phyloP scores from a whole-genome alignment of 116 monocot species.

The Phalaenopsis hybrid region DNA sequence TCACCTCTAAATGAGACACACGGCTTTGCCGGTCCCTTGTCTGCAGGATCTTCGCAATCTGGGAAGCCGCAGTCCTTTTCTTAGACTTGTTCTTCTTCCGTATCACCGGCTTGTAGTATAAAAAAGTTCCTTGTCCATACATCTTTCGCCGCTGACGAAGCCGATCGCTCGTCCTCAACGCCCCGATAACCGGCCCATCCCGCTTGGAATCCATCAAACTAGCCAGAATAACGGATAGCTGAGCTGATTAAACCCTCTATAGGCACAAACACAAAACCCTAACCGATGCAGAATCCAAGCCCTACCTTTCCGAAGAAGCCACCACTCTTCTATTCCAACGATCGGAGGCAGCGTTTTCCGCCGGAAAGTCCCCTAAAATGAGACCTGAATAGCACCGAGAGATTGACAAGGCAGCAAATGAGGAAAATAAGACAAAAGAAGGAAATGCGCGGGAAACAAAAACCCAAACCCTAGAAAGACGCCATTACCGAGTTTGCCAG shows the following conservation, averaged over 20 bases:
- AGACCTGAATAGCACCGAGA: not conserved
- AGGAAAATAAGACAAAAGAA: not conserved
- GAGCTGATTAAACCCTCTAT: not conserved
- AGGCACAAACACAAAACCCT: slow-evolving; percentile 17
- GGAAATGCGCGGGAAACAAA: slow-evolving; percentile 3
- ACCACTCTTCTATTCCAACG: not conserved
- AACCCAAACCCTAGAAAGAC: slow-evolving; percentile 17
- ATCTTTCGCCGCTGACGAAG: slow-evolving; percentile 64
- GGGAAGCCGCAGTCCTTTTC: slow-evolving; percentile 63
- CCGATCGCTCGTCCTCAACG: slow-evolving; percentile 72
- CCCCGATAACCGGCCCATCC: slow-evolving; percentile 14
- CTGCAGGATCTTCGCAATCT: slow-evolving; percentile 78
- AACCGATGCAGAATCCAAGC: slow-evolving; percentile 6
- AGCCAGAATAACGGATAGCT: not conserved
- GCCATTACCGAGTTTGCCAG: not conserved
- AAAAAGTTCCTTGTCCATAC: slow-evolving; percentile 27
- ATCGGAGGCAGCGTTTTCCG: not conserved
- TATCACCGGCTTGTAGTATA: slow-evolving; percentile 55
- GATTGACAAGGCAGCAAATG: not conserved
- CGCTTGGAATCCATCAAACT: slow-evolving; percentile 57
- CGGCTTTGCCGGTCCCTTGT: slow-evolving; percentile 41
- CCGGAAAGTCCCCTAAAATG: not conserved
- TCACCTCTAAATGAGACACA: slow-evolving; percentile 45
- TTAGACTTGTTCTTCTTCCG: slow-evolving; percentile 71
- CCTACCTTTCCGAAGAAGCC: not conserved